Base-by-base conservation (phyloP, 805 yeast species). In the Barnettozyma pratensis region DNA sequence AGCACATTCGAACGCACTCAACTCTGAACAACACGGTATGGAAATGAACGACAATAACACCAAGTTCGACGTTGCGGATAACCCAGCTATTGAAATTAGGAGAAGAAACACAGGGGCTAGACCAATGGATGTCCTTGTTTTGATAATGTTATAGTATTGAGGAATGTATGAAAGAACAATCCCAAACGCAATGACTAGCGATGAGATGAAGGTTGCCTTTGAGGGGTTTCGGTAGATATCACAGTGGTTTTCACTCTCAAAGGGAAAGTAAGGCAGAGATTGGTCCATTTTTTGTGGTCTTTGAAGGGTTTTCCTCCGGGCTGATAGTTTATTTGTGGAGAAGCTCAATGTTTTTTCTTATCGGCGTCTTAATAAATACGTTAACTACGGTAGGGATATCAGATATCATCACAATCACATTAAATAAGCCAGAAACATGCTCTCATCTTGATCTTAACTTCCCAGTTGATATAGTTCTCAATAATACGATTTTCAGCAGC, bases 141-240 rank as follows among this genome's bases (percentile, higher is more conserved):
- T 56, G 45, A 77, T 64, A 46, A 88, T 80, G 40, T 82, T 75
- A 39, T 71, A 48, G 62, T 84, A 87, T 67, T 88, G 96, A 0
- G 96, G 96, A 4, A 83, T 46, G 61, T 88, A 88, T 40, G 92
- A 84, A 9, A 74, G 56, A 34, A 81, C 77, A 7, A 88, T 86
- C 4, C 90, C 96, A 2, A 77, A 43, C 0, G 89, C 81, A 34
- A 88, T 74, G 5, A 70, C 44, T 0, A 78, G 50, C 29, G 87
- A 77, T 9, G 81, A 56, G 3, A 67, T 55, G 41, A 85, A 76
- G 51, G 76, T 77, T 32, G 71, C 53, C 1, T 57, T 57, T 1
- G 82, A 74, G 0, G 87, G 85, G n/a, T 73, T n/a, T 28, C 44
- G 31, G 46, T 54, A 61, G 7, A 60, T 48, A 25, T 54, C 61